A percentile compares a stretch with the other conserved stretches of the same genome.
Evolutionary conservation across 1,284 basidiomycete species (phyloP).

Genomic region (Pterula multifida): DNA sequence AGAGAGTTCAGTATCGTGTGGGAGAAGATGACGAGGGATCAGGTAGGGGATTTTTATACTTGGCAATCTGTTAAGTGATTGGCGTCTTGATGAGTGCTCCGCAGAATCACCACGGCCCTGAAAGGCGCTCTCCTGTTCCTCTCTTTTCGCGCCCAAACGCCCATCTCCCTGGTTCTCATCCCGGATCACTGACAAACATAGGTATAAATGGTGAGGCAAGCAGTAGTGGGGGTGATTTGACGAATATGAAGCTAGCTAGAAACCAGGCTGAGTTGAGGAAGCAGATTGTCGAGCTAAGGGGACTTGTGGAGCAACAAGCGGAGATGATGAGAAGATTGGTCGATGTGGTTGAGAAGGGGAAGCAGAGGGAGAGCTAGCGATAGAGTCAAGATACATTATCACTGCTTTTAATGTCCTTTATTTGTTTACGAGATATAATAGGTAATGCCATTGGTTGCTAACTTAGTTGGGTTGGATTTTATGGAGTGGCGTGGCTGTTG

Average conservation of each 20-base stretch:
- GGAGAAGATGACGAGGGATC: constrained; percentile 59
- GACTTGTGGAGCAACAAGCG: constrained; percentile 41
- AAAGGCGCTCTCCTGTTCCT: background rate
- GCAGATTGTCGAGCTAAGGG: constrained; percentile 45
- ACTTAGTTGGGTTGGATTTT: no score
- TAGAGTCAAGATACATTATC: no score
- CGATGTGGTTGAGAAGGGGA: constrained; percentile 21
- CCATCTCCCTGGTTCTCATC: background rate
- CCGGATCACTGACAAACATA: constrained; percentile 1
- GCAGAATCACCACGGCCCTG: background rate
- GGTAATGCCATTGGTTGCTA: no score
- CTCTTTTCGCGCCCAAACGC: background rate
- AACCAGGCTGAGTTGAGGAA: constrained; percentile 49
- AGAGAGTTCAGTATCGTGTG: constrained; percentile 82
- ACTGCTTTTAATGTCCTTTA: no score
- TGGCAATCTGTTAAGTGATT: no score
- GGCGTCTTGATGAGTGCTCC: no score
- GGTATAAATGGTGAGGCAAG: constrained; percentile 5
- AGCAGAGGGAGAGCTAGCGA: constrained; percentile 4
- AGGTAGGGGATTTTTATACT: constrained; percentile 18
- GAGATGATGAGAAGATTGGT: constrained; percentile 34
- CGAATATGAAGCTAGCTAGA: constrained; percentile 44
- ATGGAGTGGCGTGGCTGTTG: no score
- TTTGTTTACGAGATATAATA: no score
- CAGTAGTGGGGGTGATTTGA: constrained; percentile 22